A percentile compares a stretch with the other conserved stretches of the same genome.
phyloP scores from a whole-genome alignment of 2,329 filamentous ascomycete species.

The Botrytis deweyae region DNA sequence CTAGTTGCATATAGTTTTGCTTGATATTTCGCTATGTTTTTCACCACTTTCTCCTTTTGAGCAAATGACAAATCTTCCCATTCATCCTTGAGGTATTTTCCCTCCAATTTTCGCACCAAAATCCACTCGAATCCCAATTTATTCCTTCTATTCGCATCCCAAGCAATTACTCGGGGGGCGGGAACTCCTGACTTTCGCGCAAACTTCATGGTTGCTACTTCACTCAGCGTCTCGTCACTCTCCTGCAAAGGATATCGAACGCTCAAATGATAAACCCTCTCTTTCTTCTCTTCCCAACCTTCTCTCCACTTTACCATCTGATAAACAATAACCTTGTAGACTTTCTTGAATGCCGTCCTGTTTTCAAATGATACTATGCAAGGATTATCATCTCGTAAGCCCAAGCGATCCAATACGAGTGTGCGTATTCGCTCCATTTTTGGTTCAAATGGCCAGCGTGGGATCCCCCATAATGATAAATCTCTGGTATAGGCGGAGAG shows the following conservation, averaged over 20 bases:
- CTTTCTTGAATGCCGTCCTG: background rate
- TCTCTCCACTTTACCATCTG: background rate
- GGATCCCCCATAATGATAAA: background rate
- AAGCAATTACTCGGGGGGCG: background rate
- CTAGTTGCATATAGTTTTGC: background rate
- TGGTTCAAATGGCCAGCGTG: background rate
- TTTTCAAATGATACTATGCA: background rate
- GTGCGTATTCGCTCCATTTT: background rate
- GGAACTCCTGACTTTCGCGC: background rate
- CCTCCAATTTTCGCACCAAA: background rate
- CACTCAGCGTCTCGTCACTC: background rate
- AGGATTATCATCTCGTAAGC: background rate
- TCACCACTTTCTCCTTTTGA: background rate
- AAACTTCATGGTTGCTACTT: background rate
- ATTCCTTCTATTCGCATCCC: background rate
- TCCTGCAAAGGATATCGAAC: constrained; percentile 3
- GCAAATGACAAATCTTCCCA: background rate
- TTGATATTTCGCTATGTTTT: background rate
- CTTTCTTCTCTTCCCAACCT: background rate
- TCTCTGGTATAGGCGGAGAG: background rate
- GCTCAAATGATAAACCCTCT: background rate
- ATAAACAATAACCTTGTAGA: background rate
- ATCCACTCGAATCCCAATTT: background rate
- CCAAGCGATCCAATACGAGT: background rate
- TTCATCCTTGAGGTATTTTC: background rate